A percentile compares a stretch with the other conserved stretches of the same genome.
These are phyloP conservation scores for Russula ochroleuca DNA, from an alignment of 768 basidiomycete species.

Conservation along the genomic window DNA sequence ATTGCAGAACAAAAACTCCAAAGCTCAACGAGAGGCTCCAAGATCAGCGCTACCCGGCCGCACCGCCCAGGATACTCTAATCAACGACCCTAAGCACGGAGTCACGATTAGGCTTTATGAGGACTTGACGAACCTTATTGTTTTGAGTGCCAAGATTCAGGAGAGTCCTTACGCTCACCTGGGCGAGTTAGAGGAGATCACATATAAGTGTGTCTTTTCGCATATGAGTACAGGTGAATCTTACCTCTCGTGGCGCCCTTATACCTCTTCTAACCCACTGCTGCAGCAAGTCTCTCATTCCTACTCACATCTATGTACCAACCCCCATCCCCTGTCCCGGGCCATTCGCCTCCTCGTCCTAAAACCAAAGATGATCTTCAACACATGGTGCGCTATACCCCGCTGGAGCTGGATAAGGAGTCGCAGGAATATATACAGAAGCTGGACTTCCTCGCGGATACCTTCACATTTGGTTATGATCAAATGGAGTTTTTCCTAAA, in stretches of 20 bases:
- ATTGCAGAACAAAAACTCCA: slow-evolving; percentile 39
- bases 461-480: slow-evolving; percentile 64
- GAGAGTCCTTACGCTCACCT: slow-evolving; percentile 36
- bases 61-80: slow-evolving; percentile 33
- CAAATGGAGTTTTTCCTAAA: slow-evolving; percentile 67
- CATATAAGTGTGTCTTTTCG: slow-evolving; percentile 65
- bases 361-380: slow-evolving; percentile 40
- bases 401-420: slow-evolving; percentile 62
- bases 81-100: slow-evolving; percentile 54
- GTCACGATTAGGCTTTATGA: slow-evolving; percentile 75
- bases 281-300: slow-evolving; percentile 44
- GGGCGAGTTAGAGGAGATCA: slow-evolving; percentile 53
- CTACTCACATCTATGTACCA: slow-evolving; percentile 22
- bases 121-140: slow-evolving; percentile 75
- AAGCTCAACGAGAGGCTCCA: slow-evolving; percentile 39
- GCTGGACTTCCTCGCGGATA: slow-evolving; percentile 55
- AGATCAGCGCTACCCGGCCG: slow-evolving; percentile 38
- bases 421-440: slow-evolving; percentile 48
- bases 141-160: slow-evolving; percentile 56
- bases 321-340: slow-evolving; percentile 32
- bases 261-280: slow-evolving; percentile 1
- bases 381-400: slow-evolving; percentile 55
- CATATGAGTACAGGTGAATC: slow-evolving; percentile 26
- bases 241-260: background rate
- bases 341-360: slow-evolving; percentile 32